These are phyloP conservation scores for Isatis tinctoria DNA, from an alignment of 345 rosid species.

Conservation along the genomic window DNA sequence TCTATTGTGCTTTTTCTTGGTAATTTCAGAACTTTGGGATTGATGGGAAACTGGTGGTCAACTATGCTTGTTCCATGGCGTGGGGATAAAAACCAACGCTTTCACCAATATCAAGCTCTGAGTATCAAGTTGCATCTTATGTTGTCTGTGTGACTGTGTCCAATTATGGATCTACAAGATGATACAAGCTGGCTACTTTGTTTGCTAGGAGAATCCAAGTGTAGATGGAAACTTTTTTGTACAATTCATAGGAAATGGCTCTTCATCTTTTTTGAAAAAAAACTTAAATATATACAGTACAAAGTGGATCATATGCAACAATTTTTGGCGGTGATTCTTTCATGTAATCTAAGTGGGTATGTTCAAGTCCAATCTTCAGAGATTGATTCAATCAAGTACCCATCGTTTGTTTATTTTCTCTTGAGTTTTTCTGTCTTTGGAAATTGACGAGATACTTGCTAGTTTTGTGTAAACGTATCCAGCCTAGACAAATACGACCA, in stretches of 20 bases:
- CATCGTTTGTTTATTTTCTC: no score
- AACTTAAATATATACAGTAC: neutral
- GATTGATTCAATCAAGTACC: neutral
- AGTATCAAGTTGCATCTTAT: constrained; percentile 2
- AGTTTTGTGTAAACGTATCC: neutral
- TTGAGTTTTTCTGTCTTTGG: neutral
- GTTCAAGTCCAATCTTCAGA: neutral
- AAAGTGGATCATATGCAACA: neutral
- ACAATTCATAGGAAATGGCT: constrained; percentile 3
- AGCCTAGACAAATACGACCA: neutral
- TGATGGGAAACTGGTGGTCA: constrained; percentile 84
- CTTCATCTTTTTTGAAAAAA: neutral
- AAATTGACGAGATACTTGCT: neutral
- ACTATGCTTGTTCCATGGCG: constrained; percentile 89
- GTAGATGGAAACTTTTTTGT: constrained; percentile 13
- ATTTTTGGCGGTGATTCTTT: neutral
- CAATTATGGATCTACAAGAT: neutral
- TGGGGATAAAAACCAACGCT: constrained; percentile 62
- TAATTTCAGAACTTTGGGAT: constrained; percentile 76
- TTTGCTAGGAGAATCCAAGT: neutral
- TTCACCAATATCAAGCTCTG: neutral
- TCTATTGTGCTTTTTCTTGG: neutral
- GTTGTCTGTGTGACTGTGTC: neutral
- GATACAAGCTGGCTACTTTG: neutral
- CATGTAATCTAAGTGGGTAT: neutral